These are phyloP conservation scores for Byssoonygena ceratinophila DNA, from an alignment of 2,329 filamentous ascomycete genomes.

Conservation along the genomic window DNA sequence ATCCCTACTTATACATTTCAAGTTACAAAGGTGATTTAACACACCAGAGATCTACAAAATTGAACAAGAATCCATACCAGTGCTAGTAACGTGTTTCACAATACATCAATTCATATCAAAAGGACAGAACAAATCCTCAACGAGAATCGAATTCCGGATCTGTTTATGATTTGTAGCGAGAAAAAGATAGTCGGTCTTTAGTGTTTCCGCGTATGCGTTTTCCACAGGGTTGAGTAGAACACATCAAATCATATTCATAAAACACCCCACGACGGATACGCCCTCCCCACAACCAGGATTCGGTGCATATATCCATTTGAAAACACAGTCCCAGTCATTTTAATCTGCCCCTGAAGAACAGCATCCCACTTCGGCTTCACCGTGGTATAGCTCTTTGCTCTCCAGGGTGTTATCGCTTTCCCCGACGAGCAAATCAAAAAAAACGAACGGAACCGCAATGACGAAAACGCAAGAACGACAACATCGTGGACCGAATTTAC, in stretches of 20 bases:
- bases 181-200: neutral
- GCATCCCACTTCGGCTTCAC: neutral
- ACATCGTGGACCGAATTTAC: slow-evolving; percentile 38
- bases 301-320: slow-evolving; percentile 1
- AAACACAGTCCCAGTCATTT: neutral
- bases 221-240: neutral
- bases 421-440: slow-evolving; percentile 9
- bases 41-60: neutral
- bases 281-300: slow-evolving; percentile 3
- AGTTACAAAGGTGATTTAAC: too few relatives aligned
- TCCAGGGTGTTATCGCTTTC: neutral
- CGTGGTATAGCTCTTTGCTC: neutral
- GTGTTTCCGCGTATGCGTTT: neutral
- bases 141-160: slow-evolving; percentile 11
- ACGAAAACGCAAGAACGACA: slow-evolving; percentile 7
- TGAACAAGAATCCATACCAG: neutral
- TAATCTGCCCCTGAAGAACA: neutral
- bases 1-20: neutral
- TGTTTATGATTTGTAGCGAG: slow-evolving; percentile 3
- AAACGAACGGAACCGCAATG: slow-evolving; percentile 9
- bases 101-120: slow-evolving; percentile 3
- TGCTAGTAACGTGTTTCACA: neutral
- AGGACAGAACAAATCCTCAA: neutral
- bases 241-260: slow-evolving; percentile 9
- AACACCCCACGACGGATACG: slow-evolving; percentile 3